Conservation (phyloP, 495 filamentous ascomycete species). For the Terfezia boudieri region DNA sequence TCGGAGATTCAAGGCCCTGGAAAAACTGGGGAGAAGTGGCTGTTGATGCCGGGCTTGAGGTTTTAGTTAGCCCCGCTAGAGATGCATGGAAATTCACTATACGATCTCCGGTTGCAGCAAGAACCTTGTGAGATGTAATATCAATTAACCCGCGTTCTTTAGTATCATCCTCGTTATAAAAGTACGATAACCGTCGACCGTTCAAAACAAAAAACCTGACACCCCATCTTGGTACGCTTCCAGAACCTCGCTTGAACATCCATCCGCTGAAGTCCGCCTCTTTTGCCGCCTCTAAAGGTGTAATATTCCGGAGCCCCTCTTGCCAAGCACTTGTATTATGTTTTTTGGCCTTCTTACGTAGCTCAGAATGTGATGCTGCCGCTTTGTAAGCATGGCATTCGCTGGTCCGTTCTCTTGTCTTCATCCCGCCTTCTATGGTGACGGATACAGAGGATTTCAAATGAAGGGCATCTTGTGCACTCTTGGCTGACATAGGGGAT, state of each 20-base stretch:
- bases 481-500: too few relatives aligned
- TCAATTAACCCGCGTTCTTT: conserved; percentile 93
- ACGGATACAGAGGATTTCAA: too few relatives aligned
- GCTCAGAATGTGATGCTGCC: conserved; percentile 13
- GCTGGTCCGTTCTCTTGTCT: too few relatives aligned
- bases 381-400: background rate
- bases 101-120: conserved; percentile 81
- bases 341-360: conserved; percentile 61
- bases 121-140: conserved; percentile 85
- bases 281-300: conserved; percentile 61
- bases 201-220: conserved; percentile 79
- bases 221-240: conserved; percentile 94
- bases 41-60: conserved; percentile 38
- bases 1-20: background rate
- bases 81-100: conserved; percentile 79
- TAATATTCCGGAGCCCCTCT: conserved; percentile 61
- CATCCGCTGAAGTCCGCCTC: conserved; percentile 87
- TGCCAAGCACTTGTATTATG: conserved; percentile 73
- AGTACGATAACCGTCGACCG: conserved; percentile 80
- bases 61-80: conserved; percentile 62
- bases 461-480: too few relatives aligned
- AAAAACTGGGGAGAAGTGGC: conserved; percentile 24
- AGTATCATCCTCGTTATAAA: conserved; percentile 77
- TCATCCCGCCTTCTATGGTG: too few relatives aligned
- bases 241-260: conserved; percentile 98